phyloP scores from a whole-genome alignment of 2,329 filamentous ascomycete genomes.

The Colletotrichum chrysophilum region DNA sequence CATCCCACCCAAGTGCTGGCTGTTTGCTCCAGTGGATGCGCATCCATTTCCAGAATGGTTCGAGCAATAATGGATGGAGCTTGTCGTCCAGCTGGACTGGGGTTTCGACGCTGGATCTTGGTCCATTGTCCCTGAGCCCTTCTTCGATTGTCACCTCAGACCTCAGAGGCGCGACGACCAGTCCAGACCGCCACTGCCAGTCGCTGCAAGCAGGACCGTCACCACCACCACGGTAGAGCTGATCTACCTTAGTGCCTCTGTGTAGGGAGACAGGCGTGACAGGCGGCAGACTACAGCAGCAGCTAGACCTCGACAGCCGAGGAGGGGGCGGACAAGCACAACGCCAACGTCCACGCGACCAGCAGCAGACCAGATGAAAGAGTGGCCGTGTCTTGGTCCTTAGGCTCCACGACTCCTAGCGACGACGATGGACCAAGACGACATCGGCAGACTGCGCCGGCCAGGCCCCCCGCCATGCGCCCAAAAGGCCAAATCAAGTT shows the following conservation, averaged over 20 bases:
- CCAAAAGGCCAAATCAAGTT: slow-evolving; percentile 4
- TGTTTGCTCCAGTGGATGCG: background rate
- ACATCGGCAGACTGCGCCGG: background rate
- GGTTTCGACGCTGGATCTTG: background rate
- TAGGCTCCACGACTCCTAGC: background rate
- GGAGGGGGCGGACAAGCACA: background rate
- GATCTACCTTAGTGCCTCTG: background rate
- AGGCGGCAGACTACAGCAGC: background rate
- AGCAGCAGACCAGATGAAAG: background rate
- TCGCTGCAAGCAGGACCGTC: background rate
- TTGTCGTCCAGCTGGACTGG: background rate
- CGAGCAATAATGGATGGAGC: background rate
- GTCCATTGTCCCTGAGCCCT: background rate
- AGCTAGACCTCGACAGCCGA: background rate
- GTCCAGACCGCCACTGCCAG: background rate
- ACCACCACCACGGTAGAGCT: background rate
- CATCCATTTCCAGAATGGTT: background rate
- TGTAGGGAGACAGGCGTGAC: background rate
- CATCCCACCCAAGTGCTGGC: background rate
- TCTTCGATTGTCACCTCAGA: background rate
- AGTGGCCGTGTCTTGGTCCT: background rate
- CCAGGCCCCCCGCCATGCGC: background rate
- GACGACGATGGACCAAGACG: background rate
- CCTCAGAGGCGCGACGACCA: slow-evolving; percentile 9
- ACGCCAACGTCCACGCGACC: background rate